Percentiles rank a stretch among this genome's conserved stretches.
phyloP scores from a whole-genome alignment of 2,329 filamentous ascomycete species.

The Calonectria honghensis region DNA sequence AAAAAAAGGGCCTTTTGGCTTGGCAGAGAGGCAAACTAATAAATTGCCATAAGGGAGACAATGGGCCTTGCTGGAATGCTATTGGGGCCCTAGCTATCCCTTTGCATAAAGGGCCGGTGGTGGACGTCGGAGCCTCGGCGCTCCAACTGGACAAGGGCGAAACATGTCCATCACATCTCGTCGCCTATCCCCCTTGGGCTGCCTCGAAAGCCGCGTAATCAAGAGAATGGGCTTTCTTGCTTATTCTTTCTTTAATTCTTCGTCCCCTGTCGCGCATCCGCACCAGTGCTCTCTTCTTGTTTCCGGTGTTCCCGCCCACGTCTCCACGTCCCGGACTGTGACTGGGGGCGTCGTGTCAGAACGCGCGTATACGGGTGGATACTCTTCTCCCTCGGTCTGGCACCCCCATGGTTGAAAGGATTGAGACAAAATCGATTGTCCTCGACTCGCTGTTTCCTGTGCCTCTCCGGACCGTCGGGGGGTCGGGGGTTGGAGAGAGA shows the following conservation, averaged over 20 bases:
- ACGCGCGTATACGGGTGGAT: slow-evolving; percentile 35
- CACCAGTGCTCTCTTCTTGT: not conserved
- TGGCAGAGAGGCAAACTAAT: not conserved
- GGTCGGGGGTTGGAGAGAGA: not conserved
- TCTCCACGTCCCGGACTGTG: slow-evolving; percentile 25
- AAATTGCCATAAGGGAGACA: slow-evolving; percentile 10
- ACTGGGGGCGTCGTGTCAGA: slow-evolving; percentile 33
- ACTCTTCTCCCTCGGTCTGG: not conserved
- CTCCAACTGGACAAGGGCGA: slow-evolving; percentile 2
- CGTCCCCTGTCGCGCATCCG: not conserved
- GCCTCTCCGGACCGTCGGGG: slow-evolving; percentile 15
- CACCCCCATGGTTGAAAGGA: not conserved
- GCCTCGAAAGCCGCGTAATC: slow-evolving; percentile 31
- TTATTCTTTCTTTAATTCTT: slow-evolving; percentile 9
- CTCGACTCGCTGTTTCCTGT: not conserved
- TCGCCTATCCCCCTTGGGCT: not conserved
- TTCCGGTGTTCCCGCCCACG: not conserved
- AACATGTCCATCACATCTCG: slow-evolving; percentile 5
- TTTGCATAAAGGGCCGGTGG: not conserved
- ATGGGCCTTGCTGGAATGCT: slow-evolving; percentile 3
- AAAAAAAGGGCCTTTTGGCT: not conserved
- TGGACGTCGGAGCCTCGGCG: slow-evolving; percentile 16
- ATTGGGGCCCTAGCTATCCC: not conserved
- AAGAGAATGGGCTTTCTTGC: not conserved
- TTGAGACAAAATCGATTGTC: not conserved